A percentile compares a stretch with the other conserved stretches of the same genome.
These are phyloP conservation scores for Primulina tabacum DNA, from an alignment of 257 asterid genomes.

Conservation along the genomic window DNA sequence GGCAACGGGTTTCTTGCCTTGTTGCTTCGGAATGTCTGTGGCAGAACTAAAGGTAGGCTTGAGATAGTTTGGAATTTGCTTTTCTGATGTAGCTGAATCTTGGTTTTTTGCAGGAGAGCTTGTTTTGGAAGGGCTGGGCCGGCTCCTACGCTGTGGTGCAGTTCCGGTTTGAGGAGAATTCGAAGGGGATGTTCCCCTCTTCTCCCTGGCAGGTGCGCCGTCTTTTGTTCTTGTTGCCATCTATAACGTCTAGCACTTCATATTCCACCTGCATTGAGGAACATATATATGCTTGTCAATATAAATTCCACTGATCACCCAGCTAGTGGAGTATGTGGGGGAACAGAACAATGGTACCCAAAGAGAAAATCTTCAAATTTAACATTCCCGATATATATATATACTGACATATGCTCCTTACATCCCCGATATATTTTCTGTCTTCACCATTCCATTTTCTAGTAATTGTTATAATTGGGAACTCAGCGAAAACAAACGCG, in stretches of 20 bases:
- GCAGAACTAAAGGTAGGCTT: slow-evolving; percentile 34
- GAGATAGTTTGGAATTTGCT: slow-evolving; percentile 36
- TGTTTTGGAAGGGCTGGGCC: slow-evolving; percentile 31
- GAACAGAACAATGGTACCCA: too few species aligned
- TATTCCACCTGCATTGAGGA: slow-evolving; percentile 27
- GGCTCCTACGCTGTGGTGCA: slow-evolving; percentile 23
- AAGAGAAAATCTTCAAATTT: too few species aligned
- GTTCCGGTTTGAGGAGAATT: slow-evolving; percentile 13
- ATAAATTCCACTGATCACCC: too few species aligned
- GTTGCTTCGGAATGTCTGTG: slow-evolving; percentile 29
- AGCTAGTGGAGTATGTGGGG: too few species aligned
- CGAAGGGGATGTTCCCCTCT: slow-evolving; percentile 39
- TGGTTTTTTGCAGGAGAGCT: slow-evolving; percentile 22
- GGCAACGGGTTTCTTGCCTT: slow-evolving; percentile 38
- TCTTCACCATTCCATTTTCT: too few species aligned
- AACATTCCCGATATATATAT: too few species aligned
- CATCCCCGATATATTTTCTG: too few species aligned
- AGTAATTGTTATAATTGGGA: too few species aligned
- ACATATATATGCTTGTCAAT: neutral
- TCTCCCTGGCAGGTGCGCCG: slow-evolving; percentile 41
- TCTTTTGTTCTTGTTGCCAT: slow-evolving; percentile 72
- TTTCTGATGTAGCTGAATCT: slow-evolving; percentile 31
- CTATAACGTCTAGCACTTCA: neutral
- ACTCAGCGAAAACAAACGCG: too few species aligned
- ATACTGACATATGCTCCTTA: too few species aligned